A percentile compares a stretch with the other conserved stretches of the same genome.
Conservation (phyloP, 139 green algal species). For the Closterium sp. region DNA sequence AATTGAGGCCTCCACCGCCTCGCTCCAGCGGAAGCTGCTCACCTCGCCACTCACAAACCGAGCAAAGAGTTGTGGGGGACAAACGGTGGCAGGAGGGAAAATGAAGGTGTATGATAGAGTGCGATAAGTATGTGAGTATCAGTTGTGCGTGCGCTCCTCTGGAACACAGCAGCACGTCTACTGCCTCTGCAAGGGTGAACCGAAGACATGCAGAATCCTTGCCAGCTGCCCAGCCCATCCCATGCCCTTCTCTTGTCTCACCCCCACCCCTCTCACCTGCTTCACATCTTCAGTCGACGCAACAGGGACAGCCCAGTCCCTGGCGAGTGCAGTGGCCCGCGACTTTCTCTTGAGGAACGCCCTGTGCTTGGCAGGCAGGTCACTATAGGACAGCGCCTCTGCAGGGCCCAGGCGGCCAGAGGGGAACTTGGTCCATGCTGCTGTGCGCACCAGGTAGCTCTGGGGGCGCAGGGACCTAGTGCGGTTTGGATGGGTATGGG, state of each 20-base stretch:
- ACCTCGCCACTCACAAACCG: slow-evolving; percentile 67
- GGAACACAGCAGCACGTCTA: no score
- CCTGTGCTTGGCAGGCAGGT: slow-evolving; percentile 8
- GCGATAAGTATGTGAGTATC: no score
- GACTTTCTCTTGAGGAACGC: background rate
- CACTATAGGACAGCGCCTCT: background rate
- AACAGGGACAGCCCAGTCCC: slow-evolving; percentile 15
- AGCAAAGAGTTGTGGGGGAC: slow-evolving; percentile 64
- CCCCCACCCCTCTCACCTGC: background rate
- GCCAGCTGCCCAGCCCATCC: no score
- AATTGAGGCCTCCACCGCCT: slow-evolving; percentile 60
- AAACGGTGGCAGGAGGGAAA: no score
- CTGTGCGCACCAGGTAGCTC: slow-evolving; percentile 75
- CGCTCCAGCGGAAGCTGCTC: slow-evolving; percentile 72
- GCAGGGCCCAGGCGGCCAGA: slow-evolving; percentile 60
- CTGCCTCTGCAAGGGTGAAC: no score
- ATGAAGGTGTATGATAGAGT: no score
- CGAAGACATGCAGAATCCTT: no score
- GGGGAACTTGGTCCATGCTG: slow-evolving; percentile 71
- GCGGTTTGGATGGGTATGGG: background rate
- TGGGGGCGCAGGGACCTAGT: slow-evolving; percentile 65
- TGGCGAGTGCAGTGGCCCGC: background rate
- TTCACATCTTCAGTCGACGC: slow-evolving; percentile 24
- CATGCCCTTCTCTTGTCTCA: no score
- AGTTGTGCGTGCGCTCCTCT: no score